Evolutionary conservation across 208 protist species (phyloP).

Genomic region (Acanthamoeba lenticulata): DNA sequence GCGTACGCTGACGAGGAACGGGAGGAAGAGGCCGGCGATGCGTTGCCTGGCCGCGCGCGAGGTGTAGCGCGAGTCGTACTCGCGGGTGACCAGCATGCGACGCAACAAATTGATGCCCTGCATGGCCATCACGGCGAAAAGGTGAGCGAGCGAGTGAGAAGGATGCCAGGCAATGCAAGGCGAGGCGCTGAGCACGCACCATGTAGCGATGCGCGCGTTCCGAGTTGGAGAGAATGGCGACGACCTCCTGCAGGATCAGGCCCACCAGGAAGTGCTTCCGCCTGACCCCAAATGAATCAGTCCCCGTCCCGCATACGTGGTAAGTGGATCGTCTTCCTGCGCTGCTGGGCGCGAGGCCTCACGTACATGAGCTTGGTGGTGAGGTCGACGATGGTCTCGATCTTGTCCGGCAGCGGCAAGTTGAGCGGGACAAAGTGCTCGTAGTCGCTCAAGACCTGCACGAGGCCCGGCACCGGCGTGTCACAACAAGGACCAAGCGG

Average conservation of each 20-base stretch:
- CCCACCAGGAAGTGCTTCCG: constrained; percentile 62
- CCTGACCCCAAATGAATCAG: too few species aligned
- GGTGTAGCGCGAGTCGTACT: constrained; percentile 29
- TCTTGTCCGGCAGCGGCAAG: constrained; percentile 69
- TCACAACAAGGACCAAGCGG: too few species aligned
- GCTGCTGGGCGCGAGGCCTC: too few species aligned
- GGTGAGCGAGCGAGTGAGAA: neutral
- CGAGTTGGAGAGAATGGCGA: neutral
- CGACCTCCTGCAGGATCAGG: neutral
- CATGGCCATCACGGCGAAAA: neutral
- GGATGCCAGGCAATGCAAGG: too few species aligned
- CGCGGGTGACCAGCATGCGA: constrained; percentile 2
- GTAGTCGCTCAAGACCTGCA: constrained; percentile 77
- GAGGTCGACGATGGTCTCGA: neutral
- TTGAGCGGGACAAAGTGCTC: constrained; percentile 82
- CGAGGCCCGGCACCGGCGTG: neutral
- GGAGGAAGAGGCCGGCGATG: constrained; percentile 22
- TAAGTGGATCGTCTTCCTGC: too few species aligned
- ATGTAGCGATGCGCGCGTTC: neutral
- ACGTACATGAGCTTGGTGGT: neutral
- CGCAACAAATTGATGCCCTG: constrained; percentile 1
- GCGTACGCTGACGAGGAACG: constrained; percentile 13
- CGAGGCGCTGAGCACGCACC: neutral
- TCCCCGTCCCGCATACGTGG: too few species aligned
- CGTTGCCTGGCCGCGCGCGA: neutral